Conservation (phyloP, 139 green algal genomes). For the Chlorella sp. region DNA sequence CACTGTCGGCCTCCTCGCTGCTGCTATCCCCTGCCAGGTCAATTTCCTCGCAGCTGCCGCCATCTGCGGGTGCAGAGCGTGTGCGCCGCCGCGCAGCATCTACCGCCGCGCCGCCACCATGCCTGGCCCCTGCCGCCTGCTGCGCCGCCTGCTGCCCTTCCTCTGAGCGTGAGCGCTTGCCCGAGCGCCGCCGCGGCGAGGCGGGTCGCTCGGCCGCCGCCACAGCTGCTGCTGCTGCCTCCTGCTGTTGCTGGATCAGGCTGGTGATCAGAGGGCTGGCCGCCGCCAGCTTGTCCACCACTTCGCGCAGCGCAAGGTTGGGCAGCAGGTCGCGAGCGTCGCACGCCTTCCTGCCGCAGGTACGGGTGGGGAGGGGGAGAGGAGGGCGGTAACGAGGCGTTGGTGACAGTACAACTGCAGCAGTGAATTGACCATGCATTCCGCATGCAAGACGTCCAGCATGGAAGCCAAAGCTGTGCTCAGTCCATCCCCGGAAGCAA, state of each 20-base stretch:
- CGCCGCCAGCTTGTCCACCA: constrained; percentile 30
- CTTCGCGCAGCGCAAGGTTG: constrained; percentile 44
- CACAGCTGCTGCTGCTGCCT: background rate
- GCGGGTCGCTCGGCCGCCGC: background rate
- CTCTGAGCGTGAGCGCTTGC: background rate
- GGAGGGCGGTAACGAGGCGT: no score
- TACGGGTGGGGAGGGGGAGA: background rate
- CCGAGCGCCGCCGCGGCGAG: background rate
- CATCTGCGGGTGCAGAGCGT: background rate
- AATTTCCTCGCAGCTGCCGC: background rate
- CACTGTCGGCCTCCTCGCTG: background rate
- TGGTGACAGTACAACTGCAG: no score
- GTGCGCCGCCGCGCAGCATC: background rate
- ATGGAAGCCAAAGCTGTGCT: background rate
- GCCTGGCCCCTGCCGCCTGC: no score
- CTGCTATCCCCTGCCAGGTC: constrained; percentile 7
- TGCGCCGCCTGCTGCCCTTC: background rate
- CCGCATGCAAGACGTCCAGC: background rate
- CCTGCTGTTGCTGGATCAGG: background rate
- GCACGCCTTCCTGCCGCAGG: constrained; percentile 23
- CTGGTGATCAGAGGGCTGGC: background rate
- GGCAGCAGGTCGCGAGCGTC: constrained; percentile 48
- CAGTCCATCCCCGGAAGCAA: no score
- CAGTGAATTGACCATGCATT: background rate
- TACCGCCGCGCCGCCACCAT: background rate